A percentile compares a stretch with the other conserved stretches of the same genome.
These are phyloP conservation scores for Leccinum incarnatum DNA, from an alignment of 768 basidiomycete genomes.

Conservation along the genomic window DNA sequence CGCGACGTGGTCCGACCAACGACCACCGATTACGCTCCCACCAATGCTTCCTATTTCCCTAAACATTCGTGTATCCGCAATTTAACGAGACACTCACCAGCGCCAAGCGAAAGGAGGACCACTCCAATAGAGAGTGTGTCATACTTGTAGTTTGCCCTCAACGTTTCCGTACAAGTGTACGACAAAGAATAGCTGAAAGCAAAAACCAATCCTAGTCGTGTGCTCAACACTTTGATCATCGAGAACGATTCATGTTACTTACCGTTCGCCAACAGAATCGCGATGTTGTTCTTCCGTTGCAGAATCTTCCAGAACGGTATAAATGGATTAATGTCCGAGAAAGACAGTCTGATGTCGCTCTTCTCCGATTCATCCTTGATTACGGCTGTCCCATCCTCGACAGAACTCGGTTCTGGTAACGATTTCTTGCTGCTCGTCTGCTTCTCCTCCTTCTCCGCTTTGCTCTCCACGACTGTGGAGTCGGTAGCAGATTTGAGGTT, in stretches of 20 bases:
- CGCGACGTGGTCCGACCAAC: constrained; percentile 55
- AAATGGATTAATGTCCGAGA: constrained; percentile 75
- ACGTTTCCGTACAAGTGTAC: constrained; percentile 73
- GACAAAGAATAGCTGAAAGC: constrained; percentile 67
- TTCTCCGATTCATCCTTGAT: constrained; percentile 13
- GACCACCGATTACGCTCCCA: constrained; percentile 57
- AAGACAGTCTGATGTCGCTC: constrained; percentile 47
- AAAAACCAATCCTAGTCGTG: constrained; percentile 57
- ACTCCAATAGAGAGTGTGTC: constrained; percentile 70
- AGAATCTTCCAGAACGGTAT: constrained; percentile 59
- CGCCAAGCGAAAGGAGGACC: constrained; percentile 71
- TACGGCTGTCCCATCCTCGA: constrained; percentile 24
- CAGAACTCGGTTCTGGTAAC: constrained; percentile 9
- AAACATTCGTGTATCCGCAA: not conserved
- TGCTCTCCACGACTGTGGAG: constrained; percentile 12
- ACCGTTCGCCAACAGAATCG: constrained; percentile 45
- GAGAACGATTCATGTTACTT: not conserved
- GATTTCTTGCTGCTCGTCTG: constrained; percentile 15
- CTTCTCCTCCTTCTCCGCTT: constrained; percentile 11
- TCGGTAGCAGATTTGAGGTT: constrained; percentile 23
- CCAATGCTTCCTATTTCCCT: constrained; percentile 40
- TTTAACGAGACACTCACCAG: constrained; percentile 42
- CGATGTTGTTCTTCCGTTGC: constrained; percentile 61
- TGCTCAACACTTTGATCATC: constrained; percentile 6
- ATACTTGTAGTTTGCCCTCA: constrained; percentile 62